Evolutionary conservation across 2,329 filamentous ascomycete genomes (phyloP), one percentile per base, ranked within the genome.

Genomic region (Scorias spongiosa): DNA sequence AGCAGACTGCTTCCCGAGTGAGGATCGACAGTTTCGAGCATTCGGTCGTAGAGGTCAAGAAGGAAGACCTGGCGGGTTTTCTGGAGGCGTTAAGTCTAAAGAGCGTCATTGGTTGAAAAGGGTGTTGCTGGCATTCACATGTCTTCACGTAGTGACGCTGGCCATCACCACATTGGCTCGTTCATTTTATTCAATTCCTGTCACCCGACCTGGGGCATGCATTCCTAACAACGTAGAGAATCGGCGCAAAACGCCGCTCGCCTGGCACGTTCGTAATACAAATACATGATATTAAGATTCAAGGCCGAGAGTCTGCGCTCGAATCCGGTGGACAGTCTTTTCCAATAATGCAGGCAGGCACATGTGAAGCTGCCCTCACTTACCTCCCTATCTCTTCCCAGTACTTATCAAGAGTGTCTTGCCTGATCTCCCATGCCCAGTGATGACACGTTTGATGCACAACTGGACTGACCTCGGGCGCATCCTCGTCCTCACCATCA

Each of bases 21-120:
- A 72, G 87, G 47, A 93, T 95, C 58, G 91, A 98, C 64, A 93
- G 84, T 62, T 98, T 98, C 57, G 91, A 98, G 64, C 85, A 94
- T 61, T 93, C 86, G 57, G 91, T 96, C 7, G 88, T 96, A 40
- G 91, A 98, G 62, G 89, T 98, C n/a, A 81, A 81, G 65, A 95
- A 94, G 68, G 91, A 96, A 59, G 91, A 96, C 63, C 66, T 98
- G 26, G 78, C 79, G 12, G 85, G 81, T 0, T 98, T 98, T 61
- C 68, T 98, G 51, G 91, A 98, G 67, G 81, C 81, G 44, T 63
- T 98, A 59, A 95, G 88, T 64, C 81, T 87, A 74, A 93, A 93
- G 72, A 80, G 80, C 45, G 87, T 96, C 14, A 81, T 80, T 44
- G 76, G 75, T 29, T 73, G 17, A 40, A 17, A 17, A 37, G 12